Base-by-base conservation (phyloP, 1,284 basidiomycete genomes). In the Heterobasidion irregulare region DNA sequence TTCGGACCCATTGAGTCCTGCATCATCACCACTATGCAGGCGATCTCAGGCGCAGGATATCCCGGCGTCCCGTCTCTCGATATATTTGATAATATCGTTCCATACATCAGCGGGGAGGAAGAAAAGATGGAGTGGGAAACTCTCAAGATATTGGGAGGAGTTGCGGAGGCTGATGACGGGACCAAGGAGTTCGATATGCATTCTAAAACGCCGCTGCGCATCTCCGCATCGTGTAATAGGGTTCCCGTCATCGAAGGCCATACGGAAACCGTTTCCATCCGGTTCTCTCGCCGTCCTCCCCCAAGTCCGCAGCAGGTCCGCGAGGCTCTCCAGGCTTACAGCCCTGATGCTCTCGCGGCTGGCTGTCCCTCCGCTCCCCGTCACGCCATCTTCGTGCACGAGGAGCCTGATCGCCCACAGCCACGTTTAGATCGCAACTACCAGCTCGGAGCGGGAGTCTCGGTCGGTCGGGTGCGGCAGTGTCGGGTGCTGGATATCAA, bases 101-200 rank as follows among this genome's bases (percentile, higher is more conserved):
- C 96, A 1, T 89, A 91, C 72, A 99, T 99, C 69, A 74, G 82
- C 43, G 93, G 95, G 44, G 96, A 99, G 69, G 96, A 99, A 69
- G 96, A 99, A 71, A 99, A 99, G 73, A 95, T 99, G 61, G 96
- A 99, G 70, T 98, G 94, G 94, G 96, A 99, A 74, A 89, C 92
- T 13, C 80, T 89, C 66, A 99, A 99, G 76, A 99, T 99, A 66
- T 84, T 99, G 32, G 97, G 97, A 36, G 91, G 86, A 1, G 64
- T 97, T 57, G 66, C 74, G 2, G 71, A 79, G 19, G 75, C 75
- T 53, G 82, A 84, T 56, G 72, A 75, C 36, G 78, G 76, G 8
- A 60, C 72, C 6, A 80, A 78, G 57, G 65, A 79, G 16, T 98
- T 98, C 69, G 94, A 98, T 69, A 86, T 92, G 79, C 94, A 95